Conservation (phyloP, 345 rosid genomes). For the Salix caprea region DNA sequence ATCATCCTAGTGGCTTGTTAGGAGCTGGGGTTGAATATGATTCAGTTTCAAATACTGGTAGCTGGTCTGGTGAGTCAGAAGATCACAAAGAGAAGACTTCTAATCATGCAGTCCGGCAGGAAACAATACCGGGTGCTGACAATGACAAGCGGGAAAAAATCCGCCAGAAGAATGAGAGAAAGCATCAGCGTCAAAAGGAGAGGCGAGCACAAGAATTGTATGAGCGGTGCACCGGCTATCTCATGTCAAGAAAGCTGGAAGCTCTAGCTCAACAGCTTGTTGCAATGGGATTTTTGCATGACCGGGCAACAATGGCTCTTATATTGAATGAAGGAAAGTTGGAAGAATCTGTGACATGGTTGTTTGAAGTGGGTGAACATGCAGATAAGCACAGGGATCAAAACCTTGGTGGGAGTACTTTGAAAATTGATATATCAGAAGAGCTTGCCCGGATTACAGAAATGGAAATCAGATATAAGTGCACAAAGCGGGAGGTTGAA, state of each 20-base stretch:
- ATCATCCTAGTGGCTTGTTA: slow-evolving; percentile 35
- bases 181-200: slow-evolving; percentile 92
- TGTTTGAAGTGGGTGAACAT: slow-evolving; percentile 71
- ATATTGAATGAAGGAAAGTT: slow-evolving; percentile 81
- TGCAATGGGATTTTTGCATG: slow-evolving; percentile 83
- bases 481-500: slow-evolving; percentile 79
- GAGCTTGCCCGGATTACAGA: slow-evolving; percentile 72
- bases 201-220: slow-evolving; percentile 80
- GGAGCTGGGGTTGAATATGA: slow-evolving; percentile 66
- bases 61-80: slow-evolving; percentile 95
- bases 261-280: slow-evolving; percentile 76
- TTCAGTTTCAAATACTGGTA: slow-evolving; percentile 74
- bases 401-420: slow-evolving; percentile 42
- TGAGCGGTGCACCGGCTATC: slow-evolving; percentile 70
- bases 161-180: slow-evolving; percentile 86
- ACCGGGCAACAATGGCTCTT: slow-evolving; percentile 75
- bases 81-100: slow-evolving; percentile 71
- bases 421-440: slow-evolving; percentile 79
- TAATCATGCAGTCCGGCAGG: slow-evolving; percentile 42
- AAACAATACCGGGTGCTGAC: slow-evolving; percentile 67
- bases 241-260: slow-evolving; percentile 89
- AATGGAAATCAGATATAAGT: slow-evolving; percentile 55
- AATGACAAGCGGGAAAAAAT: slow-evolving; percentile 76
- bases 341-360: slow-evolving; percentile 84
- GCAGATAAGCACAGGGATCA: slow-evolving; percentile 45